These are phyloP conservation scores for Kodamaea alishanica DNA, from an alignment of 1,139 yeast genomes.

Conservation along the genomic window DNA sequence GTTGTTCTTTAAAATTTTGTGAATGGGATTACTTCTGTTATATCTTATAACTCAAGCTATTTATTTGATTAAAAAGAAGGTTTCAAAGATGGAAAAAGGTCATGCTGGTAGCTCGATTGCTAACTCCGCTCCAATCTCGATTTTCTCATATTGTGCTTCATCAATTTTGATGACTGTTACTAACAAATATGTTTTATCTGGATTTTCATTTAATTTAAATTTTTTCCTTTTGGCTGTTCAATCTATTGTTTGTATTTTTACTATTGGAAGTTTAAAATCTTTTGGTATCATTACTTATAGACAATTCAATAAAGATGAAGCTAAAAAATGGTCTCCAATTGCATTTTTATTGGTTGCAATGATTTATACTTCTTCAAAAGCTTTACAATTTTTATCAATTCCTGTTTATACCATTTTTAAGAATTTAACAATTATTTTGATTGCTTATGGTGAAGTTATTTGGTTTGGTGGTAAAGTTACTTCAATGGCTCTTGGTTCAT, in stretches of 20 bases:
- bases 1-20: slow-evolving; percentile 8
- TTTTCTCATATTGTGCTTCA: slow-evolving; percentile 81
- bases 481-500: slow-evolving; percentile 84
- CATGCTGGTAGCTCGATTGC: slow-evolving; percentile 39
- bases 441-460: slow-evolving; percentile 96
- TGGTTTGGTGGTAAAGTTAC: slow-evolving; percentile 97
- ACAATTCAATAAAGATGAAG: slow-evolving; percentile 80
- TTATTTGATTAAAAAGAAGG: slow-evolving; percentile 29
- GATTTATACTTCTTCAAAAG: slow-evolving; percentile 97
- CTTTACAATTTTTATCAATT: slow-evolving; percentile 82
- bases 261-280: slow-evolving; percentile 67
- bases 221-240: slow-evolving; percentile 82
- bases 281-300: slow-evolving; percentile 81
- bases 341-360: slow-evolving; percentile 82
- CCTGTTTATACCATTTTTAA: slow-evolving; percentile 98
- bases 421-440: slow-evolving; percentile 91
- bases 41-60: slow-evolving; percentile 36
- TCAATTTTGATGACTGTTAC: slow-evolving; percentile 98
- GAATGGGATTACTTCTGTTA: slow-evolving; percentile 44
- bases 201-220: slow-evolving; percentile 80
- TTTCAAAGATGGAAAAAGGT: slow-evolving; percentile 4
- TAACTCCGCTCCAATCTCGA: slow-evolving; percentile 85
- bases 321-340: slow-evolving; percentile 93
- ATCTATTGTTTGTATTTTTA: slow-evolving; percentile 73
- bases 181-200: slow-evolving; percentile 88